phyloP scores from a whole-genome alignment of 768 basidiomycete genomes.

The Mycena albidolilacea region DNA sequence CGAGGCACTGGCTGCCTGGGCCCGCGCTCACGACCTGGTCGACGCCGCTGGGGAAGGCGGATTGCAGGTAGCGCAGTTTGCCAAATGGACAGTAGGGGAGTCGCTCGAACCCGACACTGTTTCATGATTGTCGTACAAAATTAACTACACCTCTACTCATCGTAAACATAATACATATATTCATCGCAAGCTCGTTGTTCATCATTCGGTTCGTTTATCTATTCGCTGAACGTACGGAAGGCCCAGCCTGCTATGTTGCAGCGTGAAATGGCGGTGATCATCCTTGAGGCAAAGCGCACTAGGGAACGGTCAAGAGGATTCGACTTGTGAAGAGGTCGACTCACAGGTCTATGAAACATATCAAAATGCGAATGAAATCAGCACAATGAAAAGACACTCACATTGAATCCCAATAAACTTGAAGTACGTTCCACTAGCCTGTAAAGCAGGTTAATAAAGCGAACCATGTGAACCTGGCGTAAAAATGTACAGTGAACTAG shows the following conservation, averaged over 20 bases:
- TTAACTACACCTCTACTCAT: slow-evolving; percentile 1
- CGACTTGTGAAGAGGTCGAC: slow-evolving; percentile 25
- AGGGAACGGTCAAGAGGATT: slow-evolving; percentile 35
- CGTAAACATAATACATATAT: slow-evolving; percentile 22
- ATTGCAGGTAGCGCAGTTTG: slow-evolving; percentile 67
- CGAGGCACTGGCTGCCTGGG: slow-evolving; percentile 70
- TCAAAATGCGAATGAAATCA: slow-evolving; percentile 20
- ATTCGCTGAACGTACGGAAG: slow-evolving; percentile 64
- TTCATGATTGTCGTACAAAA: slow-evolving; percentile 9
- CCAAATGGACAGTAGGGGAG: slow-evolving; percentile 78
- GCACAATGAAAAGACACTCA: slow-evolving; percentile 45
- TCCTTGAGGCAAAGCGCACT: slow-evolving; percentile 77
- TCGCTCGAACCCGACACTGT: slow-evolving; percentile 29
- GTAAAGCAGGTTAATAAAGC: background rate
- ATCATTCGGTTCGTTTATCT: slow-evolving; percentile 35
- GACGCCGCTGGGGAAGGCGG: slow-evolving; percentile 52
- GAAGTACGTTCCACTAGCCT: slow-evolving; percentile 67
- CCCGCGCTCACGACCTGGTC: slow-evolving; percentile 61
- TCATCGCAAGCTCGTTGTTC: background rate
- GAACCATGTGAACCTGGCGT: background rate
- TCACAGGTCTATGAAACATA: slow-evolving; percentile 57
- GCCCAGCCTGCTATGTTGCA: slow-evolving; percentile 57
- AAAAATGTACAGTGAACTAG: slow-evolving; percentile 28
- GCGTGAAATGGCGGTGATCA: slow-evolving; percentile 62
- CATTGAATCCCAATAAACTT: slow-evolving; percentile 70